phyloP scores from a whole-genome alignment of 73 alveolate species.

The Halteria grandinella region DNA sequence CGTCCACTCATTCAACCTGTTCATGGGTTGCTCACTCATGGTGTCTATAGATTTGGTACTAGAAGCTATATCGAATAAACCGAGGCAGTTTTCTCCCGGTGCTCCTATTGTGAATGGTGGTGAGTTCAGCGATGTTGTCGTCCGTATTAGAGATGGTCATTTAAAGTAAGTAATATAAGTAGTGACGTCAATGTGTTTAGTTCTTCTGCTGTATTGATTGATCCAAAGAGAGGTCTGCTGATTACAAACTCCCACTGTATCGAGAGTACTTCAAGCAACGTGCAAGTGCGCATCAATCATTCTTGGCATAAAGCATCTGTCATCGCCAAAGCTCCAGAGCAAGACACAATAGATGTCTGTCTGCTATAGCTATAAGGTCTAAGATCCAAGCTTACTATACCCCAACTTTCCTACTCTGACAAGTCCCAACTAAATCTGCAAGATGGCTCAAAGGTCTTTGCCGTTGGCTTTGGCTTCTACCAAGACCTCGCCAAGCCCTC shows the following conservation, averaged over 20 bases:
- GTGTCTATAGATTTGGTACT: not conserved
- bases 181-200: not conserved
- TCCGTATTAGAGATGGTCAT: slow-evolving; percentile 1
- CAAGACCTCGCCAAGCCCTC: slow-evolving; percentile 3
- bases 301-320: not conserved
- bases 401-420: too few species aligned
- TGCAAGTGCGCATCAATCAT: not conserved
- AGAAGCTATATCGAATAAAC: not conserved
- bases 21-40: slow-evolving; percentile 1
- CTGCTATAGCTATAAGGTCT: not conserved
- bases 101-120: not conserved
- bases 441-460: slow-evolving; percentile 20
- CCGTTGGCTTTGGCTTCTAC: slow-evolving; percentile 34
- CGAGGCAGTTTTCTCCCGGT: too few species aligned
- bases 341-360: slow-evolving; percentile 18
- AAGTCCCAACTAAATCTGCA: too few species aligned
- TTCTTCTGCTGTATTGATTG: slow-evolving; percentile 26
- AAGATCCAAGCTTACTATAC: too few species aligned
- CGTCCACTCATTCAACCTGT: slow-evolving; percentile 6
- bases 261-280: not conserved
- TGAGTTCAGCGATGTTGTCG: not conserved
- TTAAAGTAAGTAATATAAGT: slow-evolving; percentile 33
- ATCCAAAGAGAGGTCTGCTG: not conserved
- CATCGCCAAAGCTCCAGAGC: slow-evolving; percentile 14
- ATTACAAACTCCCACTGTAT: slow-evolving; percentile 46